Evolutionary conservation across 2,329 filamentous ascomycete genomes (phyloP), one percentile per base, ranked within the genome.

Genomic region (Xylariaceae sp.): DNA sequence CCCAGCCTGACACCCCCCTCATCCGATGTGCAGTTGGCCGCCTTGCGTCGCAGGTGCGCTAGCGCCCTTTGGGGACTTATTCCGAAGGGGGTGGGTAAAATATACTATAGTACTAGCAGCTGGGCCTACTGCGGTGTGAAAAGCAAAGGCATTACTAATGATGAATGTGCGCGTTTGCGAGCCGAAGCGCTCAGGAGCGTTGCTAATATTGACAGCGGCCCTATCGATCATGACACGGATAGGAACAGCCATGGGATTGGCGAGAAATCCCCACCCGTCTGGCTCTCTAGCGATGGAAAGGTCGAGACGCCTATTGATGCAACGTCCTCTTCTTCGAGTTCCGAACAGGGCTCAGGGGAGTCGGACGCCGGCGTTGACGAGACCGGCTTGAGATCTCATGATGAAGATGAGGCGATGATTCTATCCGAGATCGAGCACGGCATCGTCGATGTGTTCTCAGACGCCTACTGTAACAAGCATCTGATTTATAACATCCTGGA

Each of bases 391-490:
- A 61, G 60, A 36, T 31, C 39, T 45, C 39, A 39, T 14, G 58
- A 62, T 34, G 67, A 67, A 44, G 68, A 73, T 47, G 73, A 79
- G 18, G 74, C 81, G 47, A 73, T 71, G 45, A 75, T 84, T 52
- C 70, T 83, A 42, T 70, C 73, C 54, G 80, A 86, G 60, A 79
- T 90, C 57, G 82, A 86, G 64, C 73, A 78, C 55, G 72, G 81
- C 22, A 75, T 91, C 42, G 76, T 97, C 43, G 83, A 88, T 62
- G 76, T 92, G 36, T 86, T 96, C 60, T 82, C 81, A 14, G 91
- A 97, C 70, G 77, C 81, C 47, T 96, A 96, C 72, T 87, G 91
- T 72, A 99, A 99, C 73, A 95, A 92, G 73, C 91, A 97, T 72
- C 75, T 97, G 31, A 75, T 96, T 61, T 96, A 96, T 66, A 79